Conservation (phyloP, 164 flowering plant species). For the Umbilicus rupestris region DNA sequence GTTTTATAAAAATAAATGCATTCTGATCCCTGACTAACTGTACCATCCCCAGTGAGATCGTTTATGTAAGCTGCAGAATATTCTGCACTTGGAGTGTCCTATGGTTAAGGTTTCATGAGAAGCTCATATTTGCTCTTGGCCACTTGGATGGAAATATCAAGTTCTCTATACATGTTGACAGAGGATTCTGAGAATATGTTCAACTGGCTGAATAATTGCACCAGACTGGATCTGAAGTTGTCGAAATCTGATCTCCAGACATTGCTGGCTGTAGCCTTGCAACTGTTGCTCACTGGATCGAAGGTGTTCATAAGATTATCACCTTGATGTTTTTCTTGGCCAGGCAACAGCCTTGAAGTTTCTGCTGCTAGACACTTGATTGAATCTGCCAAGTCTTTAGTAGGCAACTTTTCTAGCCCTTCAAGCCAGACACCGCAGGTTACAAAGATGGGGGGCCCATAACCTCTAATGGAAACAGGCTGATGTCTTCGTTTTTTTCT, state of each 20-base stretch:
- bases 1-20: no score
- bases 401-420: slow-evolving; percentile 30
- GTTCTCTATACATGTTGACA: slow-evolving; percentile 45
- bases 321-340: slow-evolving; percentile 52
- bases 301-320: slow-evolving; percentile 10
- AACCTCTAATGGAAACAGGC: slow-evolving; percentile 23
- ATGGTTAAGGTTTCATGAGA: not conserved
- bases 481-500: slow-evolving; percentile 36
- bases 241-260: slow-evolving; percentile 43
- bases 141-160: slow-evolving; percentile 27
- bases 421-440: slow-evolving; percentile 65
- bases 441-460: slow-evolving; percentile 68
- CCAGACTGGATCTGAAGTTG: slow-evolving; percentile 44
- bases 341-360: slow-evolving; percentile 48
- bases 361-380: slow-evolving; percentile 47
- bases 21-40: not conserved
- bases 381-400: slow-evolving; percentile 43
- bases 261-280: slow-evolving; percentile 27
- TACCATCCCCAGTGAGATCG: not conserved
- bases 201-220: slow-evolving; percentile 43
- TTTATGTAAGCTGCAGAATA: not conserved
- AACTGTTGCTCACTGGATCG: slow-evolving; percentile 15
- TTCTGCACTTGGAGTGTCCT: not conserved
- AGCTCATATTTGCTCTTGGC: not conserved
- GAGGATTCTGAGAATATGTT: slow-evolving; percentile 46